Conservation (phyloP, 2,329 filamentous ascomycete genomes). For the Taxawa tesnikishii region DNA sequence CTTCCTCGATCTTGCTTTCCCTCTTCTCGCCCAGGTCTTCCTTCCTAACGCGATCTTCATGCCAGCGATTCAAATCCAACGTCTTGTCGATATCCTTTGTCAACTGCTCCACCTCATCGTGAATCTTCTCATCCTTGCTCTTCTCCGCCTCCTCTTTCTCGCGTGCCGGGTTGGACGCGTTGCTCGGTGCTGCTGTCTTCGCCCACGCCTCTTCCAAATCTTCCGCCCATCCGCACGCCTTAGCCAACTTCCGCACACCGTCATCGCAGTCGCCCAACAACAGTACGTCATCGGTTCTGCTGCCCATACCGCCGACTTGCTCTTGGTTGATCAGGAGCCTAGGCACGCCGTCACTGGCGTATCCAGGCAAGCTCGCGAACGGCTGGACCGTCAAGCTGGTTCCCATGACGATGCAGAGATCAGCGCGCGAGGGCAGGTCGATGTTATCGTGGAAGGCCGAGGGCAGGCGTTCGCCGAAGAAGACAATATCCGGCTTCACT, state of each 20-base stretch:
- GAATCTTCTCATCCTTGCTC: conserved; percentile 42
- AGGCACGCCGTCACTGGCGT: conserved; percentile 51
- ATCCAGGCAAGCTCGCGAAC: conserved; percentile 67
- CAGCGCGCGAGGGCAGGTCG: conserved; percentile 47
- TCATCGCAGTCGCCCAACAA: conserved; percentile 72
- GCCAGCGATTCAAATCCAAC: conserved; percentile 34
- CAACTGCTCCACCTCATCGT: conserved; percentile 46
- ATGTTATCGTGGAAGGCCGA: conserved; percentile 49
- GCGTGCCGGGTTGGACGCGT: neutral
- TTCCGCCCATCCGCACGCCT: conserved; percentile 70
- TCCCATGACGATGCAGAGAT: conserved; percentile 75
- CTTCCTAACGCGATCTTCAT: conserved; percentile 24
- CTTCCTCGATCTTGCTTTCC: conserved; percentile 1
- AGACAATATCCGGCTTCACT: conserved; percentile 91
- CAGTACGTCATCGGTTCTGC: conserved; percentile 70
- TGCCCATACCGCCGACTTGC: conserved; percentile 65
- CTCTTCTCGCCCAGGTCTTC: conserved; percentile 3
- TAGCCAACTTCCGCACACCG: conserved; percentile 66
- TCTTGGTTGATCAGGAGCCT: conserved; percentile 83
- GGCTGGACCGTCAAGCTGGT: conserved; percentile 82
- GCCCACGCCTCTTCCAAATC: conserved; percentile 73
- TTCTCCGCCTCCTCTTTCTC: conserved; percentile 8
- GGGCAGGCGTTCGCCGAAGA: conserved; percentile 72
- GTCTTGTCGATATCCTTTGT: conserved; percentile 46
- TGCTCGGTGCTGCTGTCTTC: conserved; percentile 35